Evolutionary conservation across 371 early-diverging fungal species (phyloP).

Genomic region (Entomophthora muscae): DNA sequence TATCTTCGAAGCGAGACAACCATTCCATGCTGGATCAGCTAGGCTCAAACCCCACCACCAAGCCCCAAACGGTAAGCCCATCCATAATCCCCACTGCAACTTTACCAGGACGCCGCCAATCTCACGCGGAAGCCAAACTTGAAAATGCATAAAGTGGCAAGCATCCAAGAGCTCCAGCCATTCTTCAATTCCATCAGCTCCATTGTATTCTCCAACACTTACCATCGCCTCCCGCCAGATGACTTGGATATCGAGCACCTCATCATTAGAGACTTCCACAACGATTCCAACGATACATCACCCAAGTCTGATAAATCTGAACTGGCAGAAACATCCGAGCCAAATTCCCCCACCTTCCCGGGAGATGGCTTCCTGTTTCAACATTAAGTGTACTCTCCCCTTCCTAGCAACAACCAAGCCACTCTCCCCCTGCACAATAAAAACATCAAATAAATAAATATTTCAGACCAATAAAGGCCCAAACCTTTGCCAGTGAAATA

Average conservation of each 20-base stretch:
- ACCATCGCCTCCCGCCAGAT: background rate
- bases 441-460: too few species aligned
- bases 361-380: too few species aligned
- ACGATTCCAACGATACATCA: background rate
- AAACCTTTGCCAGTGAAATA: too few species aligned
- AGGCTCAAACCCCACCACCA: background rate
- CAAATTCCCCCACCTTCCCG: too few species aligned
- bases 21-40: constrained; percentile 1
- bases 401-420: too few species aligned
- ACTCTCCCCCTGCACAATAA: too few species aligned
- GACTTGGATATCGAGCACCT: background rate
- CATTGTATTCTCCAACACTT: background rate
- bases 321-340: too few species aligned
- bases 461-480: too few species aligned
- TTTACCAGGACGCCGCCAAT: background rate
- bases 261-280: background rate
- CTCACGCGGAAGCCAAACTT: background rate
- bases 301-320: background rate
- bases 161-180: background rate
- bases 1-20: background rate
- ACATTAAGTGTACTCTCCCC: too few species aligned
- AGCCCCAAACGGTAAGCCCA: too few species aligned
- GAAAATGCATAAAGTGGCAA: background rate
- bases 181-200: background rate
- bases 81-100: background rate